These are phyloP conservation scores for Rutidosis leptorrhynchoides DNA, from an alignment of 129 eudicot species.

Conservation along the genomic window DNA sequence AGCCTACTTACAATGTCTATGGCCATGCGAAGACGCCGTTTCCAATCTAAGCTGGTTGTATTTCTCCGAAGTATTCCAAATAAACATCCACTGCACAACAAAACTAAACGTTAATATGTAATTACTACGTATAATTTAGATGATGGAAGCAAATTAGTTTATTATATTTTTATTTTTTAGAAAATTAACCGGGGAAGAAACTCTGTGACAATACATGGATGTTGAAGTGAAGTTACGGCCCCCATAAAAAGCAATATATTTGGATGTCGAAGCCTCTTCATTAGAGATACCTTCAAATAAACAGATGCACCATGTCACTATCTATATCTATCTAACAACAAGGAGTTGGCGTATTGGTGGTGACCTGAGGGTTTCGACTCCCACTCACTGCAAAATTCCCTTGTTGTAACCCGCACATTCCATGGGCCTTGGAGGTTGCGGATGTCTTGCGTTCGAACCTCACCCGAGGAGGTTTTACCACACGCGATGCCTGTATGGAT, in stretches of 20 bases:
- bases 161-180: no score
- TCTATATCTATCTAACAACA: no score
- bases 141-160: not conserved
- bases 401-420: no score
- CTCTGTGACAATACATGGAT: slow-evolving; percentile 62
- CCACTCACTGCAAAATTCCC: no score
- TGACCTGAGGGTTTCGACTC: no score
- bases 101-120: not conserved
- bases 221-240: slow-evolving; percentile 73
- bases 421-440: no score
- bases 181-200: slow-evolving; percentile 40
- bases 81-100: slow-evolving; percentile 70
- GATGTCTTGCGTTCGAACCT: no score
- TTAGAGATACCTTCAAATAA: slow-evolving; percentile 71
- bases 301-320: not conserved
- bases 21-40: slow-evolving; percentile 78
- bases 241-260: slow-evolving; percentile 93
- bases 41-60: slow-evolving; percentile 58
- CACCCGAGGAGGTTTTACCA: no score
- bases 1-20: slow-evolving; percentile 64
- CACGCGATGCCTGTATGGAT: no score
- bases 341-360: no score
- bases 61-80: slow-evolving; percentile 53
- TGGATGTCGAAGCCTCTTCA: slow-evolving; percentile 94
- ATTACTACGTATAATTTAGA: not conserved